Evolutionary conservation across 306 rosid genomes (phyloP).

Genomic region (Lathyrus sativus): DNA sequence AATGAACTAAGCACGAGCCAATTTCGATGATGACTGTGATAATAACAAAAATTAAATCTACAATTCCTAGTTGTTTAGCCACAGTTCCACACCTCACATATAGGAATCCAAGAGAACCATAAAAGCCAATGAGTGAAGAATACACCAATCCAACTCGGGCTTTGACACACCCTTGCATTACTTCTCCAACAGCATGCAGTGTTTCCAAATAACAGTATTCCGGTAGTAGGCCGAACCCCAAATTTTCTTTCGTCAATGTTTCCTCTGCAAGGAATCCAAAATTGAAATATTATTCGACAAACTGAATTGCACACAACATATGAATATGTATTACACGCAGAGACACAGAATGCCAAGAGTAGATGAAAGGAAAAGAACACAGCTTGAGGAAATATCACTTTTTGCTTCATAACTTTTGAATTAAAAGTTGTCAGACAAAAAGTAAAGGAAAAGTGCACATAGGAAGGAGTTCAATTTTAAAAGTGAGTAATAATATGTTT

Average conservation of each 20-base stretch:
- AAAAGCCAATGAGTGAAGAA: neutral
- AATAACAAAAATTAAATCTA: neutral
- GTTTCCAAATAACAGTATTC: conserved; percentile 1
- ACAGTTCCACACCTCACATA: conserved; percentile 3
- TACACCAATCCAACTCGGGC: conserved; percentile 2
- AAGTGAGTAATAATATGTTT: neutral
- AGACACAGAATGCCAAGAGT: conserved; percentile 1
- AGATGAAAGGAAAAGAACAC: conserved; percentile 1
- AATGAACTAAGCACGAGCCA: neutral
- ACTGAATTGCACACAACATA: conserved; percentile 13
- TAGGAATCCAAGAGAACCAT: neutral
- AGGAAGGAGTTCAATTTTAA: neutral
- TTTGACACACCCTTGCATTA: conserved; percentile 14
- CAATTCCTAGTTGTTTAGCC: neutral
- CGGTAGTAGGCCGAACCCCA: neutral
- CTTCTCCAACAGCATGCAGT: conserved; percentile 16
- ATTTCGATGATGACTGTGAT: neutral
- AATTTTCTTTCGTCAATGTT: conserved; percentile 42
- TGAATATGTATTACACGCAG: conserved; percentile 1
- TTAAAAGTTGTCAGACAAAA: neutral
- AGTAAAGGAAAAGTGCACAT: neutral
- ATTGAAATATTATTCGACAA: conserved; percentile 19
- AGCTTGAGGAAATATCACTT: neutral
- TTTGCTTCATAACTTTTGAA: neutral
- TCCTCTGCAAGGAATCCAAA: conserved; percentile 54